Percentiles rank a stretch among this genome's conserved stretches.
Evolutionary conservation across 257 asterid species (phyloP).

Genomic region (Solanum habrochaites): DNA sequence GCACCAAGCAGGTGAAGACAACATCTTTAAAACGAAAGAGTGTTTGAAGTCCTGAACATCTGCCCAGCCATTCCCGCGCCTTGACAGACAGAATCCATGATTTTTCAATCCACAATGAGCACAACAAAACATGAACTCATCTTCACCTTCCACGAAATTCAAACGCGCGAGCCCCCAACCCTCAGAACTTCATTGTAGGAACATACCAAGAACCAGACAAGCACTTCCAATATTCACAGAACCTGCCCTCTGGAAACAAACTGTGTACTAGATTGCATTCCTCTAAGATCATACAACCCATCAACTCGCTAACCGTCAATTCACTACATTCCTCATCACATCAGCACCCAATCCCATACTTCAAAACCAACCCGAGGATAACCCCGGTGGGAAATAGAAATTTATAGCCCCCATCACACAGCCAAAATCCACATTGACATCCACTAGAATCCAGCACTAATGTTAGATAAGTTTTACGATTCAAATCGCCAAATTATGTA

Average conservation of each 20-base stretch:
- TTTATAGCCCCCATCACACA: constrained; percentile 71
- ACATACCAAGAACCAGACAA: constrained; percentile 85
- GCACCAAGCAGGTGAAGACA: neutral
- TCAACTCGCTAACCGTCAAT: constrained; percentile 66
- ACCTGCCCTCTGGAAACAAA: constrained; percentile 79
- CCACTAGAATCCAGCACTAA: constrained; percentile 82
- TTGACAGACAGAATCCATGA: constrained; percentile 81
- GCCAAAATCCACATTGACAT: constrained; percentile 92
- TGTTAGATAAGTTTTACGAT: constrained; percentile 72
- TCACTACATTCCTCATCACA: constrained; percentile 97
- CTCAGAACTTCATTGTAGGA: constrained; percentile 78
- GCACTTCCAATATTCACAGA: constrained; percentile 85
- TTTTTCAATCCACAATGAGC: constrained; percentile 85
- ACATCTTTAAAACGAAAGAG: neutral
- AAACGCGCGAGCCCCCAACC: constrained; percentile 77
- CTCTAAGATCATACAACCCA: constrained; percentile 87
- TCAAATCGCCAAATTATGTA: constrained; percentile 56
- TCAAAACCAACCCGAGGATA: constrained; percentile 45
- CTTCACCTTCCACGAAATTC: constrained; percentile 92
- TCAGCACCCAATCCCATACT: constrained; percentile 92
- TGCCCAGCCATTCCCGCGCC: constrained; percentile 96
- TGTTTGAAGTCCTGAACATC: constrained; percentile 57
- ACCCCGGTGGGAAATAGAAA: constrained; percentile 54
- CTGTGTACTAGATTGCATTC: constrained; percentile 81
- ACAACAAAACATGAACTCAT: constrained; percentile 94